These are phyloP conservation scores for Eucommia ulmoides DNA, from an alignment of 257 asterid genomes.

Conservation along the genomic window DNA sequence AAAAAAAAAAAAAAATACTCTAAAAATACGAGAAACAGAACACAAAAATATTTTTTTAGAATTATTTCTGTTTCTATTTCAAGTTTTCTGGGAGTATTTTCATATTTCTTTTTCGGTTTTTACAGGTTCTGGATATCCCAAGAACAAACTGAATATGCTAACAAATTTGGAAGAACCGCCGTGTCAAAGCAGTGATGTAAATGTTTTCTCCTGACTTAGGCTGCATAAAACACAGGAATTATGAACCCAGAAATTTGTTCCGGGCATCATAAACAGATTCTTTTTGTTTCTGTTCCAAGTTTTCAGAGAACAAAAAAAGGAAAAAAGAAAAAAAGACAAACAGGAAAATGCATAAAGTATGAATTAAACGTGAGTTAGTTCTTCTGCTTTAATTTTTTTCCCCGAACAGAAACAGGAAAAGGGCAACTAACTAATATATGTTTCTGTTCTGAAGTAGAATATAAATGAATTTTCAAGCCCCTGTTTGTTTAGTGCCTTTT, in stretches of 20 bases:
- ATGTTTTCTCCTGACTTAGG: too few species aligned
- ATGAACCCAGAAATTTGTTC: not conserved
- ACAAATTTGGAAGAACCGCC: constrained; percentile 15
- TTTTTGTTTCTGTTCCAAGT: not conserved
- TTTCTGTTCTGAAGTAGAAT: too few species aligned
- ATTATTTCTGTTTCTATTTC: constrained; percentile 1
- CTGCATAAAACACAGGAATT: too few species aligned
- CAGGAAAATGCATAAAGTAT: too few species aligned
- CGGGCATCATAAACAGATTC: not conserved
- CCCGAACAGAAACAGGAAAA: too few species aligned
- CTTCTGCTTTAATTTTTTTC: not conserved
- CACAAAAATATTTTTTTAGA: not conserved
- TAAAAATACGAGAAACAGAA: too few species aligned
- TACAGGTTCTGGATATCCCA: constrained; percentile 32
- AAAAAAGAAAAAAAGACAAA: too few species aligned
- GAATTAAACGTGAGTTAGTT: not conserved
- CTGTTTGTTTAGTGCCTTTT: too few species aligned
- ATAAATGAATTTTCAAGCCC: too few species aligned
- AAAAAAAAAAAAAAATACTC: too few species aligned
- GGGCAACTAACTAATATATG: too few species aligned
- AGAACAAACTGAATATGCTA: constrained; percentile 6
- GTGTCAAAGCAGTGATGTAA: constrained; percentile 26
- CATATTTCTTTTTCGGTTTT: constrained; percentile 4
- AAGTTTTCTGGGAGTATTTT: not conserved
- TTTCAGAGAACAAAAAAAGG: not conserved